Conservation (phyloP, 371 early-diverging fungal species). For the Mucor indicus region DNA sequence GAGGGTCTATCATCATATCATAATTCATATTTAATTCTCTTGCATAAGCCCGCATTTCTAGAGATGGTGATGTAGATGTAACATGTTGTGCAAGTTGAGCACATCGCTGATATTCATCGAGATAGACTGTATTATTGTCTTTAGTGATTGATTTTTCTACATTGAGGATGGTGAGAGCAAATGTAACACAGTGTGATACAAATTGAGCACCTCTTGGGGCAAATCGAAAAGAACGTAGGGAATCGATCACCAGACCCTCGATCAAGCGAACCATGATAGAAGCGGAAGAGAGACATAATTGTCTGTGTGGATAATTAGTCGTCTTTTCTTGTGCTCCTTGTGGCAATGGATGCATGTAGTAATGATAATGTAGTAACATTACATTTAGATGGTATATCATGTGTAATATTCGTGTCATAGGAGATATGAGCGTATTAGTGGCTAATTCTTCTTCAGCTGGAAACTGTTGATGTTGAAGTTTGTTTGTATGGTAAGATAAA, state of each 20-base stretch:
- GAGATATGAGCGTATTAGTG: slow-evolving; percentile 3
- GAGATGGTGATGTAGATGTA: slow-evolving; percentile 32
- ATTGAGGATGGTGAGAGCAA: slow-evolving; percentile 35
- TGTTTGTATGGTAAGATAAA: slow-evolving; percentile 18
- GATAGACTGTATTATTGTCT: slow-evolving; percentile 6
- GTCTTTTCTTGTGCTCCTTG: slow-evolving; percentile 3
- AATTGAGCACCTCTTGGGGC: slow-evolving; percentile 33
- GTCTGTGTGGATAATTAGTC: slow-evolving; percentile 26
- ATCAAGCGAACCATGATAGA: slow-evolving; percentile 35
- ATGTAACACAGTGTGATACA: slow-evolving; percentile 32
- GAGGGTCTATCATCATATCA: neutral
- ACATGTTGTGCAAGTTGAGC: slow-evolving; percentile 20
- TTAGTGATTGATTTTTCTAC: slow-evolving; percentile 13
- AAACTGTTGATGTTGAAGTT: slow-evolving; percentile 2
- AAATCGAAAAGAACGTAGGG: slow-evolving; percentile 10
- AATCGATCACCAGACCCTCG: slow-evolving; percentile 26
- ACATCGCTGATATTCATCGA: slow-evolving; percentile 27
- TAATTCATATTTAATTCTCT: slow-evolving; percentile 29
- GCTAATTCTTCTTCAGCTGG: slow-evolving; percentile 15
- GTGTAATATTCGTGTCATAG: slow-evolving; percentile 50
- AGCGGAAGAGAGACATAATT: slow-evolving; percentile 32
- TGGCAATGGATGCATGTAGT: slow-evolving; percentile 45
- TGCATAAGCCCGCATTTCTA: slow-evolving; percentile 27
- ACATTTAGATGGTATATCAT: slow-evolving; percentile 79
- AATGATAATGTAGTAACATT: slow-evolving; percentile 82